Evolutionary conservation across 1,139 yeast species (phyloP).

Genomic region (Pichia sp.): DNA sequence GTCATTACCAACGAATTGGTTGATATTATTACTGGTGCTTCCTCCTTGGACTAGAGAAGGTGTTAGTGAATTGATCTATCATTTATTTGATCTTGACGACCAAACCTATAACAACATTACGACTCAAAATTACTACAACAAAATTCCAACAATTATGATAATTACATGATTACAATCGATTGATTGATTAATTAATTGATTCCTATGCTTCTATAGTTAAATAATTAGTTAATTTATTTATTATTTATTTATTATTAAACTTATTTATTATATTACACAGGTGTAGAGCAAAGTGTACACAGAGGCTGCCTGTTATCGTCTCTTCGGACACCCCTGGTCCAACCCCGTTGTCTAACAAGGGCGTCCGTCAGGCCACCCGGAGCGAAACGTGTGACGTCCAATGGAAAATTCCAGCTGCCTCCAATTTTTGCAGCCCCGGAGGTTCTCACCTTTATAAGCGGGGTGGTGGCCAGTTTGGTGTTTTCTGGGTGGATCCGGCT

Average conservation of each 20-base stretch:
- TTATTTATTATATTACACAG: neutral
- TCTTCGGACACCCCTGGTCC: conserved; percentile 1
- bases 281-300: no score
- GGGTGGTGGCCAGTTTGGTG: no score
- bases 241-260: conserved; percentile 1
- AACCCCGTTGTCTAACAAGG: neutral
- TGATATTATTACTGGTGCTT: conserved; percentile 99
- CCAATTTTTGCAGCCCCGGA: conserved; percentile 5
- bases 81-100: neutral
- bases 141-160: neutral
- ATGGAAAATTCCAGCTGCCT: no score
- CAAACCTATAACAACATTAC: neutral
- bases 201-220: neutral
- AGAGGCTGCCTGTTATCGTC: no score
- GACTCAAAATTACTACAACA: neutral
- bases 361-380: conserved; percentile 16
- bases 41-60: conserved; percentile 77
- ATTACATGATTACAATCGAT: neutral
- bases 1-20: conserved; percentile 99
- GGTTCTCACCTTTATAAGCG: neutral
- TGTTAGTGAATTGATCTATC: neutral
- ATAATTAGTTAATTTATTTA: neutral
- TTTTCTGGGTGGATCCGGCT: no score
- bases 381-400: conserved; percentile 6
- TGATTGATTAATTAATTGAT: neutral